Conservation (phyloP, 768 basidiomycete genomes). For the Suillus tomentosus region DNA sequence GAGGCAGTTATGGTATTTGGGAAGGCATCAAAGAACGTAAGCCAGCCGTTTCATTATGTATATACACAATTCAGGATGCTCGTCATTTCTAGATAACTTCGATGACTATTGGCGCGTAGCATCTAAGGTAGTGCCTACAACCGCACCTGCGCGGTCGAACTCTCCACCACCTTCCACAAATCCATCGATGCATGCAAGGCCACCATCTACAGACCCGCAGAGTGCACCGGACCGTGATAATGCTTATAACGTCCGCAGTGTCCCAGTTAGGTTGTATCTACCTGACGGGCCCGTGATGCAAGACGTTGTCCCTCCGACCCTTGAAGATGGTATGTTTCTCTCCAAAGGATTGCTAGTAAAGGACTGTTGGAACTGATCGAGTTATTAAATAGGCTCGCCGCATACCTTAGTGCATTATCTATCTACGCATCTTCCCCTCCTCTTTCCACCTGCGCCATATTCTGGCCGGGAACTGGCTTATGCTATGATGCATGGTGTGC, state of each 20-base stretch:
- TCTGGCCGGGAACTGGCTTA: slow-evolving; percentile 60
- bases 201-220: slow-evolving; percentile 62
- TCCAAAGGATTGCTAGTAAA: slow-evolving; percentile 4
- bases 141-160: slow-evolving; percentile 57
- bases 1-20: slow-evolving; percentile 87
- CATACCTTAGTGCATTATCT: slow-evolving; percentile 73
- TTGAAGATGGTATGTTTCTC: slow-evolving; percentile 68
- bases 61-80: not conserved
- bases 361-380: not conserved
- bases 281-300: slow-evolving; percentile 90
- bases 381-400: slow-evolving; percentile 54
- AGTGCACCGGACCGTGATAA: slow-evolving; percentile 69
- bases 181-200: slow-evolving; percentile 63
- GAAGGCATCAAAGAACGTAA: slow-evolving; percentile 93
- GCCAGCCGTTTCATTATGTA: slow-evolving; percentile 32
- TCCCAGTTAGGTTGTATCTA: slow-evolving; percentile 88
- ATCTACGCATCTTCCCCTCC: slow-evolving; percentile 71
- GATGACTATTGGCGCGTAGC: slow-evolving; percentile 95
- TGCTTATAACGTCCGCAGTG: slow-evolving; percentile 82
- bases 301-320: slow-evolving; percentile 79
- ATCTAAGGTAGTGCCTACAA: slow-evolving; percentile 88
- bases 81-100: slow-evolving; percentile 73
- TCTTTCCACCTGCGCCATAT: slow-evolving; percentile 64
- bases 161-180: slow-evolving; percentile 55
- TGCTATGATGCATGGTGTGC: slow-evolving; percentile 83